Conservation (phyloP, 495 filamentous ascomycete genomes). For the Xeromyces bisporus region DNA sequence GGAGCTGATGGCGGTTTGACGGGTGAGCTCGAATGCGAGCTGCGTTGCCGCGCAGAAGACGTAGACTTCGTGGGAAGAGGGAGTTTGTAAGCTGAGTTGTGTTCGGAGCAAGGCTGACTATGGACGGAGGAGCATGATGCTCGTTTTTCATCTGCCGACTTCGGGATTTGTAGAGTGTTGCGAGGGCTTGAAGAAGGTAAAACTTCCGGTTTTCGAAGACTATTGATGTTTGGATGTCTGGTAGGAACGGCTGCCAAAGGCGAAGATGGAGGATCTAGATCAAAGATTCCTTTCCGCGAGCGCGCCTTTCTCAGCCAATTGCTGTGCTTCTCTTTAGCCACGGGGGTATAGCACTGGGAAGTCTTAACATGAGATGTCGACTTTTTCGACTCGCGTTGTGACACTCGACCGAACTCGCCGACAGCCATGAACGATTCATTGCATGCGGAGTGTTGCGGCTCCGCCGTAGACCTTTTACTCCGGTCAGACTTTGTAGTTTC, state of each 20-base stretch:
- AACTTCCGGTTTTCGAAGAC: slow-evolving; percentile 1
- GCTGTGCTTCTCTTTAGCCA: slow-evolving; percentile 1
- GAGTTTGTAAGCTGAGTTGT: neutral
- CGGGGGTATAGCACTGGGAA: neutral
- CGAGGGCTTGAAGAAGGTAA: slow-evolving; percentile 1
- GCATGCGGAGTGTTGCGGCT: neutral
- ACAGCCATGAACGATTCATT: too few relatives aligned
- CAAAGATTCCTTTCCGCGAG: slow-evolving; percentile 14
- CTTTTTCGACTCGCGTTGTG: neutral
- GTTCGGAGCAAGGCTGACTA: neutral
- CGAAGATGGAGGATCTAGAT: slow-evolving; percentile 26
- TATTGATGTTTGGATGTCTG: slow-evolving; percentile 7
- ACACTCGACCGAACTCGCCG: too few relatives aligned
- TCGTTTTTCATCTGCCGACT: neutral
- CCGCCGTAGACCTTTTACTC: neutral
- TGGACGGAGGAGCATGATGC: neutral
- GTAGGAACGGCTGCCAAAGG: slow-evolving; percentile 15
- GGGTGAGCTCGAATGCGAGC: neutral
- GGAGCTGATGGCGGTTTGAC: neutral
- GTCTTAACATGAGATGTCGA: neutral
- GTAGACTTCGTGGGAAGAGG: neutral
- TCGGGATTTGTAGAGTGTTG: slow-evolving; percentile 1
- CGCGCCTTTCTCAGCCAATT: slow-evolving; percentile 28
- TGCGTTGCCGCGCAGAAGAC: neutral
- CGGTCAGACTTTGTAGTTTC: neutral